Evolutionary conservation across 2,329 filamentous ascomycete genomes (phyloP).

Genomic region (Monilinia polystroma): DNA sequence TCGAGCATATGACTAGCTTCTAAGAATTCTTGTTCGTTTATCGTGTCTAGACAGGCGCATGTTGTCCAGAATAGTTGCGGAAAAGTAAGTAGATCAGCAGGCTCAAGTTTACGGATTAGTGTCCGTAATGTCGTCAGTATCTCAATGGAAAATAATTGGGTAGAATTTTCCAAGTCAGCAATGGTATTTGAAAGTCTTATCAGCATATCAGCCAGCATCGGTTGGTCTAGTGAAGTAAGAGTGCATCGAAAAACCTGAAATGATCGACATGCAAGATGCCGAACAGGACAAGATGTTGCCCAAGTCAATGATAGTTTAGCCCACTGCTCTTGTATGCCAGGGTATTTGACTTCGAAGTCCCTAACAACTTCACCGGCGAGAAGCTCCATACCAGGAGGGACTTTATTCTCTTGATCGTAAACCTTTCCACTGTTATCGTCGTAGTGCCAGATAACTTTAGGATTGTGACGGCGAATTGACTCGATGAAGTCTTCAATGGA

Average conservation of each 20-base stretch:
- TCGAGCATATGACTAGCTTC: constrained; percentile 91
- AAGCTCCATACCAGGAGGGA: constrained; percentile 83
- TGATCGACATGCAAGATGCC: constrained; percentile 91
- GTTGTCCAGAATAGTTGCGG: constrained; percentile 98
- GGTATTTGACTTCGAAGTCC: constrained; percentile 81
- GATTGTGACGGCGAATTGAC: constrained; percentile 77
- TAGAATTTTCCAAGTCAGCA: constrained; percentile 89
- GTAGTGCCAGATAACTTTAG: constrained; percentile 87
- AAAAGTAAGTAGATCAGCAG: constrained; percentile 78
- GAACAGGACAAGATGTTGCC: constrained; percentile 94
- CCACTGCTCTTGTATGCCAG: constrained; percentile 88
- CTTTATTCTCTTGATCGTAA: constrained; percentile 71
- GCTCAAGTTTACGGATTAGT: constrained; percentile 80
- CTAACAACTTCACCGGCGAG: constrained; percentile 79
- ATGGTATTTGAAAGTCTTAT: constrained; percentile 94
- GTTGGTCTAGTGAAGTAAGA: constrained; percentile 82
- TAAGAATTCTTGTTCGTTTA: constrained; percentile 92
- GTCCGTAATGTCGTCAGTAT: constrained; percentile 92
- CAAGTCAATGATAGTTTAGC: constrained; percentile 85
- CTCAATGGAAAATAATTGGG: constrained; percentile 96
- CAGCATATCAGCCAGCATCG: constrained; percentile 96
- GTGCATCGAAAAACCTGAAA: constrained; percentile 98
- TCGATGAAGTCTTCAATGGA: constrained; percentile 88
- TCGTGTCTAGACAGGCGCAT: constrained; percentile 92
- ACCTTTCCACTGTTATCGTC: constrained; percentile 84